Evolutionary conservation across 768 basidiomycete genomes (phyloP), one percentile per base, ranked within the genome.

Genomic region (Paxillus ammoniavirescens): DNA sequence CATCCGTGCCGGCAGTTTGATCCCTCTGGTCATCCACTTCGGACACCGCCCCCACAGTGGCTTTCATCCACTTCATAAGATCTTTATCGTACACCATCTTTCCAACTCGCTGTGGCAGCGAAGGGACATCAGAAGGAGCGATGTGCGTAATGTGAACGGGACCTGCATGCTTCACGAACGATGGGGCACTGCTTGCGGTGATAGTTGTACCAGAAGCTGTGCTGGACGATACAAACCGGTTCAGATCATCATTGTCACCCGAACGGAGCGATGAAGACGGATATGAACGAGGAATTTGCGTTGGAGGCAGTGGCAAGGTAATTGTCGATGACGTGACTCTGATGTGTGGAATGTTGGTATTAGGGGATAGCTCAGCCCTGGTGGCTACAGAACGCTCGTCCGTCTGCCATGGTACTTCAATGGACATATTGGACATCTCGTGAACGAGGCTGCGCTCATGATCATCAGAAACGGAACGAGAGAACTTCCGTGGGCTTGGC

Each of bases 171-270:
- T 96, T 96, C 38, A 89, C 83, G 65, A 90, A 93, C 4, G 93
- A 93, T 0, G 83, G 84, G 0, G 84, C 84, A 59, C 88, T 89
- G 38, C 83, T 83, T 4, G 81, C 74, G 10, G 87, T 89, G 47
- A 88, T 67, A 15, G 87, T 89, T 12, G 87, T 89, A 15, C 78
- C 80, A 4, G 89, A 91, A 31, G 83, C 79, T 8, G 93, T 94
- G 62, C 92, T 91, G 13, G 91, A 88, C 6, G 93, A 95, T 8
- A 95, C 91, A 63, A 91, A 92, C 23, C 94, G 87, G 63, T 89
- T 91, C 42, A 94, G 76, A 65, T 94, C 93, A 15, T 86, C 86
- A 57, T 81, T 82, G 14, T 78, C 73, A 2, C 77, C 73, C 31
- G 76, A 67, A 26, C 79, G 82, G 23, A 82, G 56, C 33, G 83